Evolutionary conservation across 2,329 filamentous ascomycete species (phyloP).

Genomic region (Lomentospora prolificans): DNA sequence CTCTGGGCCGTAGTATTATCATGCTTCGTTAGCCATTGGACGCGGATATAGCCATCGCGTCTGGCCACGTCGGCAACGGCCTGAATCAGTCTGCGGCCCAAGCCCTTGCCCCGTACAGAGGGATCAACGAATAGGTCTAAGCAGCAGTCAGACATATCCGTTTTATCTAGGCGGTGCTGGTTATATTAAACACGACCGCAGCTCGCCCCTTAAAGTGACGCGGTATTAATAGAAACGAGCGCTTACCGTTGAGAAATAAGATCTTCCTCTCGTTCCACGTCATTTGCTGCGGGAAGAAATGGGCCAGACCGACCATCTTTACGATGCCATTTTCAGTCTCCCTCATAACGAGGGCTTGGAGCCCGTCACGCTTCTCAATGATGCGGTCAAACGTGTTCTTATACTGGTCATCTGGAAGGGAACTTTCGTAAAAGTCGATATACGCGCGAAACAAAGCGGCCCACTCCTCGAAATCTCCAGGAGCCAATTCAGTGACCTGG

Average conservation of each 20-base stretch:
- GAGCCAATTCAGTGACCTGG: neutral
- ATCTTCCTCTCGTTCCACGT: constrained; percentile 9
- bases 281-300: constrained; percentile 8
- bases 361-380: neutral
- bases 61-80: neutral
- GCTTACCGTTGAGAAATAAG: constrained; percentile 7
- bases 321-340: neutral
- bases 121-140: neutral
- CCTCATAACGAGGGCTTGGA: constrained; percentile 3
- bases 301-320: constrained; percentile 6
- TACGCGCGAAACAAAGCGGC: constrained; percentile 6
- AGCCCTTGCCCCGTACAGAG: neutral
- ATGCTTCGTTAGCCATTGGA: neutral
- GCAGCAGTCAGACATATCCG: too few relatives aligned
- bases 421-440: constrained; percentile 8
- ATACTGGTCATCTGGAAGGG: constrained; percentile 7
- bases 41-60: neutral
- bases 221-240: neutral
- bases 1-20: neutral
- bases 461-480: constrained; percentile 1
- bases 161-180: neutral
- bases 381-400: constrained; percentile 6
- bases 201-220: too few relatives aligned
- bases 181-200: neutral
- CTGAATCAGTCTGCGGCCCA: neutral